Base-by-base conservation (phyloP, 2,329 filamentous ascomycete genomes). In the Cladosporium sp. region DNA sequence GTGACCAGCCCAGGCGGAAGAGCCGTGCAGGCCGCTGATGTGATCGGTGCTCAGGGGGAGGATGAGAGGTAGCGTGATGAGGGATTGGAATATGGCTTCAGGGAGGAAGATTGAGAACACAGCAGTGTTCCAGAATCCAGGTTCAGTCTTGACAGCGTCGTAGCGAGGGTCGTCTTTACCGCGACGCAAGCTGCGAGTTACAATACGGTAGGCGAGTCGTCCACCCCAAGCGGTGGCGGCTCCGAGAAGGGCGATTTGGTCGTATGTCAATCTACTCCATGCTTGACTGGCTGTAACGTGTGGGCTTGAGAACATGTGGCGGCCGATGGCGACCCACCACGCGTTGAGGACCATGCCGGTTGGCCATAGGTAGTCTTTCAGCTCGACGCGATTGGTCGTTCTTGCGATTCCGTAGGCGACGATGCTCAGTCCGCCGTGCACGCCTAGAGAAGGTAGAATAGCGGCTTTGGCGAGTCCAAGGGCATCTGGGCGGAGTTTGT, bases 301-400 rank as follows among this genome's bases (percentile, higher is more conserved):
- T 73, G 68, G 50, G 15, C 12, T 22, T 7, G 71, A 66, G 42
- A 70, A 62, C 9, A 80, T 68, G 4, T 73, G 74, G n/a, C 72
- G 69, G 12, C 80, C 79, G 37, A 83, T 64, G 18, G 80, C 78
- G 49, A 72, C 76, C 76, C 79, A 83, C 80, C 80, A 83, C 5
- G 78, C 79, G 60, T 81, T 83, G 51, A 71, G 63, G 8, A 83
- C 73, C 58, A 60, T 55, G 36, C 58, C 58, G 34, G 51, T 58
- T 12, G 56, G 51, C 56, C 56, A 83, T 5, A 80, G 64, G 70
- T 75, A 80, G 61, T 84, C 80, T 58, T 84, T 84, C n/a, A 74
- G 68, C 50, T 83, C 80, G 8, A 78, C 73, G n/a, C 73, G 71
- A 58, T 80, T 65, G 7, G 77, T 80, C 43, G 75, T 71, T 19